Percentiles rank a stretch among this genome's conserved stretches.
Evolutionary conservation across 2,329 filamentous ascomycete species (phyloP).

Genomic region (Colletotrichum sp.): DNA sequence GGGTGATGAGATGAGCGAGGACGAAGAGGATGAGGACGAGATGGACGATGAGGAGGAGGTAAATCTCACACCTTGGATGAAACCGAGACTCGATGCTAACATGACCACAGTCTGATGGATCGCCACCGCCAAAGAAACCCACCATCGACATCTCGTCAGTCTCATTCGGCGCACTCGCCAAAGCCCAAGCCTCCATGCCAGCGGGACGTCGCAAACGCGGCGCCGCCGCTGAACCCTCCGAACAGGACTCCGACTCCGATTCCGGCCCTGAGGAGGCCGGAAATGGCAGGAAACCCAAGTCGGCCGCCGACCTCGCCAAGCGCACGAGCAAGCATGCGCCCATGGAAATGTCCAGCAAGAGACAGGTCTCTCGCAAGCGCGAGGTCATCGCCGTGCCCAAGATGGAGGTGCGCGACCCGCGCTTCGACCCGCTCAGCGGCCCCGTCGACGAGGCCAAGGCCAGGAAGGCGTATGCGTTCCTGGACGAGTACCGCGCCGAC

Average conservation of each 20-base stretch:
- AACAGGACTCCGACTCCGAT: constrained; percentile 28
- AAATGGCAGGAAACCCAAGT: constrained; percentile 28
- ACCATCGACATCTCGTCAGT: constrained; percentile 62
- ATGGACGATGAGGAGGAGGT: constrained; percentile 34
- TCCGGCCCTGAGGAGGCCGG: constrained; percentile 35
- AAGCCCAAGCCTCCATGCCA: constrained; percentile 76
- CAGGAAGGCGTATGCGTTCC: constrained; percentile 81
- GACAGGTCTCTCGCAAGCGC: constrained; percentile 81
- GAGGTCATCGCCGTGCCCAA: constrained; percentile 71
- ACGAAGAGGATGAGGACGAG: constrained; percentile 33
- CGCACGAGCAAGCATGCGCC: constrained; percentile 86
- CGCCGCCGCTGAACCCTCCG: constrained; percentile 28
- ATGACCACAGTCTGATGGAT: constrained; percentile 30
- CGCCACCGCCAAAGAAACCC: constrained; percentile 25
- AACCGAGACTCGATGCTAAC: constrained; percentile 11
- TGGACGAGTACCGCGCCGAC: constrained; percentile 83
- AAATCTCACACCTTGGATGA: not conserved
- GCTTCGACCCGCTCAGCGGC: constrained; percentile 74
- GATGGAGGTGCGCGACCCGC: constrained; percentile 74
- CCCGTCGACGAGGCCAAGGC: constrained; percentile 61
- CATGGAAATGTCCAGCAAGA: constrained; percentile 80
- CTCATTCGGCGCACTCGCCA: constrained; percentile 89
- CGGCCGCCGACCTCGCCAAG: constrained; percentile 39
- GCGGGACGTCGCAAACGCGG: constrained; percentile 34
- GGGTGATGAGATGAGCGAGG: not conserved